Conservation (phyloP, 2,329 filamentous ascomycete genomes). For the Colletotrichum sp. region DNA sequence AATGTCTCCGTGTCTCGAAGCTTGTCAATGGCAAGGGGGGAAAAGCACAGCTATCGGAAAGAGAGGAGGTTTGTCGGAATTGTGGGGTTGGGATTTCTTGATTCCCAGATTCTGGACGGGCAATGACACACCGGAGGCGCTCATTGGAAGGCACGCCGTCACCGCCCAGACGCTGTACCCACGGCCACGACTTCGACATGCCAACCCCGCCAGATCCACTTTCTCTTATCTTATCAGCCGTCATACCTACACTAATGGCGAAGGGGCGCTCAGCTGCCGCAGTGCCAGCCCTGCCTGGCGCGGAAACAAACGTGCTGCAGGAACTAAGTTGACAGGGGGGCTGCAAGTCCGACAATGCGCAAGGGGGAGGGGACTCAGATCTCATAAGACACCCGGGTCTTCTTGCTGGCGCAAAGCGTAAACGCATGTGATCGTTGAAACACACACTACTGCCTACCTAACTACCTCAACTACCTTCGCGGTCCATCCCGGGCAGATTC, state of each 20-base stretch:
- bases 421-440: slow-evolving; percentile 17
- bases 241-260: not conserved
- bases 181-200: not conserved
- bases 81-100: slow-evolving; percentile 14
- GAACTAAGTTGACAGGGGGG: slow-evolving; percentile 15
- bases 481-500: not conserved
- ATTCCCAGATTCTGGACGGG: not conserved
- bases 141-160: not conserved
- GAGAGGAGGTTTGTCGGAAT: slow-evolving; percentile 3
- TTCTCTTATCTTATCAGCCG: slow-evolving; percentile 9
- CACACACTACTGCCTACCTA: not conserved
- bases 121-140: not conserved
- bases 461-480: not conserved
- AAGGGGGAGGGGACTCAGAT: slow-evolving; percentile 5
- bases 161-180: not conserved
- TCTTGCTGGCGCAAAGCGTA: not conserved
- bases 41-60: not conserved
- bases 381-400: not conserved
- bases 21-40: not conserved
- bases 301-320: slow-evolving; percentile 19
- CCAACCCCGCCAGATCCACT: slow-evolving; percentile 19
- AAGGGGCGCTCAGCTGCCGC: not conserved
- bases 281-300: slow-evolving; percentile 5
- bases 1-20: not conserved
- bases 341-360: not conserved